phyloP scores from a whole-genome alignment of 2,329 filamentous ascomycete species.

The Calonectria crousiana region DNA sequence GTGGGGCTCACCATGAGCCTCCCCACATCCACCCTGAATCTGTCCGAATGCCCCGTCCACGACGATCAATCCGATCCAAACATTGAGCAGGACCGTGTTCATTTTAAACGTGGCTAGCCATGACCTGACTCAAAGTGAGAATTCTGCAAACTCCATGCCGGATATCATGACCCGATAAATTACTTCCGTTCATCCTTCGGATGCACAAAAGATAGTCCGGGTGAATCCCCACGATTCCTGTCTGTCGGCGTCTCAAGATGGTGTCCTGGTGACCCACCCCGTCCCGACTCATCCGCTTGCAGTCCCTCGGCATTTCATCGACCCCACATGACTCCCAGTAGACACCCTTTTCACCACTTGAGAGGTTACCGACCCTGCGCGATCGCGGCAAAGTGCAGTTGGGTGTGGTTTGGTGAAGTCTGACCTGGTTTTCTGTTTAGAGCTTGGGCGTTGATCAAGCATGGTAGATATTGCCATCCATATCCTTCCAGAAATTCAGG shows the following conservation, averaged over 20 bases:
- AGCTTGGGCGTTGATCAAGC: background rate
- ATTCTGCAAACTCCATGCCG: background rate
- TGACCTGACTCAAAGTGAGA: too few relatives aligned
- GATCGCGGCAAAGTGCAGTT: background rate
- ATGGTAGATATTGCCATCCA: background rate
- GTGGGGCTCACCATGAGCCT: background rate
- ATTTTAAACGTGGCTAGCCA: background rate
- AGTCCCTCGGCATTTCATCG: background rate
- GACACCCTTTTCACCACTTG: background rate
- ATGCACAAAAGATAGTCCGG: background rate
- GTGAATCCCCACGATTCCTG: background rate
- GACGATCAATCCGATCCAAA: background rate
- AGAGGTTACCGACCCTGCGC: constrained; percentile 1
- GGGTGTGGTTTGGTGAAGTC: background rate
- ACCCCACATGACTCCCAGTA: background rate
- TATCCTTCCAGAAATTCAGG: too few relatives aligned
- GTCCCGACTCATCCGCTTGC: constrained; percentile 2
- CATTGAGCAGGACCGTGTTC: background rate
- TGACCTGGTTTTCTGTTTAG: background rate
- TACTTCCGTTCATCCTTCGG: background rate
- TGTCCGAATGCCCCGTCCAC: background rate
- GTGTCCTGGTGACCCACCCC: background rate
- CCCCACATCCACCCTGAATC: background rate
- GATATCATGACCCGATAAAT: background rate
- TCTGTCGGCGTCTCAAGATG: background rate